Base-by-base conservation (phyloP, 441 rosid species). In the Brassica hybrid region DNA sequence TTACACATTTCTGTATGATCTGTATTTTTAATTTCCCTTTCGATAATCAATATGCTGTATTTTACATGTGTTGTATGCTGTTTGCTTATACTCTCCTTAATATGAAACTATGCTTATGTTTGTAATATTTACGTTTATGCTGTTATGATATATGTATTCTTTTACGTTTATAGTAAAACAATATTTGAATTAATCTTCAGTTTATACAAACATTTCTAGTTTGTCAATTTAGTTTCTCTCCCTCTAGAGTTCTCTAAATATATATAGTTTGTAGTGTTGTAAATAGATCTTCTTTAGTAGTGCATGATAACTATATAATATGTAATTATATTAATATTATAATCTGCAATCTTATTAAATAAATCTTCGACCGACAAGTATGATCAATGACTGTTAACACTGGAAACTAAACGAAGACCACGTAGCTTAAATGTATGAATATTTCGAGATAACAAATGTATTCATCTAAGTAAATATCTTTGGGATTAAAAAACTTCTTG, bases 381-480 rank as follows among this genome's bases (percentile, higher is more conserved):
- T 73, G 30, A 18, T 73, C n/a, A 32, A 18, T 56, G 13, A 54
- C n/a, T 18, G 13, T 56, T 8, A 56, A 56, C 61, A 56, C 60
- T 4, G 3, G 43, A 43, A 48, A 45, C 9, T 60, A 60, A 45
- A 72, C 27, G 16, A 71, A 71, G 13, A 60, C 7, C 7, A 19
- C n/a, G 43, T 59, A 13, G 62, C 21, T 58, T 21, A 11, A 12
- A 12, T 72, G 12, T 50, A 52, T 64, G 38, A 73, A 19, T 18
- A 73, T n/a, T 50, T 32, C 8, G 10, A 48, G 30, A 48, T 18
- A 14, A 64, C 6, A 2, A 54, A 34, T 19, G 69, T 8, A 64
- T 73, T 16, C 54, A 50, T 64, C 14, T 17, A 72, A 73, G 32
- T 60, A 34, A 27, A 30, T 30, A 30, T 30, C 7, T 30, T 52